Evolutionary conservation across 495 filamentous ascomycete species (phyloP).

Genomic region (Durotheca rogersii): DNA sequence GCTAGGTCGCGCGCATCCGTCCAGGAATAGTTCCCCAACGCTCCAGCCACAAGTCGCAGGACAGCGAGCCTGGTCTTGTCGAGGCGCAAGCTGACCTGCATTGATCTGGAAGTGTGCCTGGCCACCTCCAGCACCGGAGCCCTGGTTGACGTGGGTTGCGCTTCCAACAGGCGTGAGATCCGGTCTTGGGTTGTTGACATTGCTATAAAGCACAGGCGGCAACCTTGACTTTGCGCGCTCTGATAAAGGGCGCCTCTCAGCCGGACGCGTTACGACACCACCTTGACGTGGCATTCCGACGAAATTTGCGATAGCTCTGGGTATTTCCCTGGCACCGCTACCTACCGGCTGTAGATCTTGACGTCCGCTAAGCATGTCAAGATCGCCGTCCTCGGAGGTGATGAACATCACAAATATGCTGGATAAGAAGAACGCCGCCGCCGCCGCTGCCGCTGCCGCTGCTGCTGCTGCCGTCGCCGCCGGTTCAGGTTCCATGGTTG

Average conservation of each 20-base stretch:
- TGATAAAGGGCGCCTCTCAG: too few species aligned
- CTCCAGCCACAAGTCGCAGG: neutral
- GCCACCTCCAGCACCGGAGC: neutral
- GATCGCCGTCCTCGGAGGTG: slow-evolving; percentile 34
- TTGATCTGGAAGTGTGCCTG: neutral
- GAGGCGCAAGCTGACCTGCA: slow-evolving; percentile 13
- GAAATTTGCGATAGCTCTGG: neutral
- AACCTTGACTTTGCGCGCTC: too few species aligned
- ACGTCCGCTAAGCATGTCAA: slow-evolving; percentile 24
- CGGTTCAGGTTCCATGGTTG: slow-evolving; percentile 41
- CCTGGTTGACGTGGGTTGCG: neutral
- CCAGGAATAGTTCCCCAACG: neutral
- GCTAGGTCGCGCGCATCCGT: slow-evolving; percentile 9
- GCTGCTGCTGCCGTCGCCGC: slow-evolving; percentile 46
- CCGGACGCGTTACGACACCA: too few species aligned
- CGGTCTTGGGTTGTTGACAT: too few species aligned
- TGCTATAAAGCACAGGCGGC: too few species aligned
- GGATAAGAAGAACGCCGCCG: slow-evolving; percentile 62
- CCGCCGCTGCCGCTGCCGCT: slow-evolving; percentile 45
- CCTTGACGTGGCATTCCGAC: neutral
- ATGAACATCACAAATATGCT: slow-evolving; percentile 75
- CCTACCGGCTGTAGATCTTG: neutral
- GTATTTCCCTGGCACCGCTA: neutral
- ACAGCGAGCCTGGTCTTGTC: neutral
- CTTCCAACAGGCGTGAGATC: neutral